These are phyloP conservation scores for Ceratobasidium theobromae DNA, from an alignment of 1,284 basidiomycete species.

Conservation along the genomic window DNA sequence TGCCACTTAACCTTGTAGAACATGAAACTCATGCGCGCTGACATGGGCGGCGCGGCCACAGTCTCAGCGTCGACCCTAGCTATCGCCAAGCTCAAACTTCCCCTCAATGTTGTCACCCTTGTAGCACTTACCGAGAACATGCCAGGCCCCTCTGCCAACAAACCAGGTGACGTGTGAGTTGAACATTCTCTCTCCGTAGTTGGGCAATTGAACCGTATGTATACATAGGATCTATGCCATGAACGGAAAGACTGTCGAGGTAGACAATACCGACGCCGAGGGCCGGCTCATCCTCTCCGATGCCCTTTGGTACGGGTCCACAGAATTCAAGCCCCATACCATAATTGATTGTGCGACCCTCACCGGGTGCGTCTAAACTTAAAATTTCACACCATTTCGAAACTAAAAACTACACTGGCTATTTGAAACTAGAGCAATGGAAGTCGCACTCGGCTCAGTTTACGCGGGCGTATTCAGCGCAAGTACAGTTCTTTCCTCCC, in stretches of 20 bases:
- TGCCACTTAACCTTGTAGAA: conserved; percentile 45
- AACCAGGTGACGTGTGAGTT: conserved; percentile 79
- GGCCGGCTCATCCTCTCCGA: conserved; percentile 81
- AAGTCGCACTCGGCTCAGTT: conserved; percentile 67
- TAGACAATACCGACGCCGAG: conserved; percentile 89
- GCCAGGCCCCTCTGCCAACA: conserved; percentile 81
- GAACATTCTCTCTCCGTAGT: not conserved
- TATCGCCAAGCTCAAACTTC: conserved; percentile 77
- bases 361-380: conserved; percentile 50
- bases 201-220: conserved; percentile 7
- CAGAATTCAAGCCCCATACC: conserved; percentile 77
- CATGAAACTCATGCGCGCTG: conserved; percentile 81
- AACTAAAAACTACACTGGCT: conserved; percentile 44
- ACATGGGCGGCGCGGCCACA: conserved; percentile 86
- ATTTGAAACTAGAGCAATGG: conserved; percentile 57
- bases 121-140: conserved; percentile 86
- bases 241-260: conserved; percentile 85
- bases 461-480: conserved; percentile 83
- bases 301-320: conserved; percentile 82
- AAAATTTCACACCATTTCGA: conserved; percentile 5
- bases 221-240: conserved; percentile 71
- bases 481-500: conserved; percentile 37
- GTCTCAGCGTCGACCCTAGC: conserved; percentile 73
- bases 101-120: conserved; percentile 73
- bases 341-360: conserved; percentile 85